A percentile compares a stretch with the other conserved stretches of the same genome.
Conservation (phyloP, 345 rosid species). For the Garcia nutans region DNA sequence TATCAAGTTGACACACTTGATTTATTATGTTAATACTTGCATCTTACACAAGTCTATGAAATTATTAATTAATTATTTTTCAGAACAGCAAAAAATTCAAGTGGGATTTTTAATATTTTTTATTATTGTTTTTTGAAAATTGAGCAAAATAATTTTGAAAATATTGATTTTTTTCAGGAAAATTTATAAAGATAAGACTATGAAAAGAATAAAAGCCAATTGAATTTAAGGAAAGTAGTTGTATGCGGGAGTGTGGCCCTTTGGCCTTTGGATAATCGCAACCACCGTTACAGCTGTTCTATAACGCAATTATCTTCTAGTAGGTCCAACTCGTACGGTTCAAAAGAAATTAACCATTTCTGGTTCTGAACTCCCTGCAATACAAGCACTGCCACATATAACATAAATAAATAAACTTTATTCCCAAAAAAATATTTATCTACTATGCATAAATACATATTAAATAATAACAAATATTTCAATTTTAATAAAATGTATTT, state of each 20-base stretch:
- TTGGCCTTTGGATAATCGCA: conserved; percentile 1
- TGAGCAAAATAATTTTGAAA: no score
- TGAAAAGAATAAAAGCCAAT: no score
- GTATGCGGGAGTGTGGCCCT: not conserved
- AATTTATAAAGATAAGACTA: not conserved
- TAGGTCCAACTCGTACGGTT: conserved; percentile 4
- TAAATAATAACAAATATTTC: no score
- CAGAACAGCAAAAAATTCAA: not conserved
- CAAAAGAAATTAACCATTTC: not conserved
- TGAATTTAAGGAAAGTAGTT: not conserved
- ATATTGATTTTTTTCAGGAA: not conserved
- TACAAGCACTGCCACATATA: no score
- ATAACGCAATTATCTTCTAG: not conserved
- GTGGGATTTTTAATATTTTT: not conserved
- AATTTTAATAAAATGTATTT: no score
- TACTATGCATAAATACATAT: no score
- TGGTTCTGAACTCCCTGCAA: not conserved
- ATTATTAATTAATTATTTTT: not conserved
- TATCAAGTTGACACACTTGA: not conserved
- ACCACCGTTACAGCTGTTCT: conserved; percentile 19
- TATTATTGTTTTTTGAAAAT: not conserved
- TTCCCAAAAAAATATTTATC: no score
- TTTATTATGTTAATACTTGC: not conserved
- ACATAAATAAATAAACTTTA: no score
- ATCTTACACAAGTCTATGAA: not conserved